Conservation (phyloP, 2,329 filamentous ascomycete species). For the Furcasterigmium furcatum region DNA sequence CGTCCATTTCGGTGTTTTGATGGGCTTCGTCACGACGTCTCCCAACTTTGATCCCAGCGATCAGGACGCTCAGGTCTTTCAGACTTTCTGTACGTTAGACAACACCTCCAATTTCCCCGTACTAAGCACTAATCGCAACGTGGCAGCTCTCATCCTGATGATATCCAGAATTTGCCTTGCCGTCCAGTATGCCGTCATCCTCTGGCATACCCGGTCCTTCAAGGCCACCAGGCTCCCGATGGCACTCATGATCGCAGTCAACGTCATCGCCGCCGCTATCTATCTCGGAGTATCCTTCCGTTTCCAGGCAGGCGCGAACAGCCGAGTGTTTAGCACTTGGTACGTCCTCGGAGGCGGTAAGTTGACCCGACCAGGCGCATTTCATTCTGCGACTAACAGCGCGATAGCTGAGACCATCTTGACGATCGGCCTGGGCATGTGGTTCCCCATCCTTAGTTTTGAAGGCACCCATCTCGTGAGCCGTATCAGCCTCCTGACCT, state of each 20-base stretch:
- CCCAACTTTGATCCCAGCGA: conserved; percentile 36
- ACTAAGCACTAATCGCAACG: no score
- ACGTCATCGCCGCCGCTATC: conserved; percentile 28
- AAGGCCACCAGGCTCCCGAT: conserved; percentile 30
- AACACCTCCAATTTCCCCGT: no score
- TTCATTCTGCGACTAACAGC: not conserved
- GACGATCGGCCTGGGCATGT: conserved; percentile 49
- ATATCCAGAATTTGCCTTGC: conserved; percentile 50
- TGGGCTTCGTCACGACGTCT: conserved; percentile 61
- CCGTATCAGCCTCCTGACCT: conserved; percentile 59
- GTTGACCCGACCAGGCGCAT: not conserved
- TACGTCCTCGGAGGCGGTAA: conserved; percentile 44
- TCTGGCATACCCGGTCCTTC: conserved; percentile 38
- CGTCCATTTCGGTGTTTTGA: conserved; percentile 60
- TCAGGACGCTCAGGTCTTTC: conserved; percentile 33
- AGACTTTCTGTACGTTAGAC: conserved; percentile 35
- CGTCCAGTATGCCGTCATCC: conserved; percentile 48
- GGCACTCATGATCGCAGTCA: conserved; percentile 28
- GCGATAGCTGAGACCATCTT: conserved; percentile 42
- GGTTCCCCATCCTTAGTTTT: conserved; percentile 56
- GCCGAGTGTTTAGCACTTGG: conserved; percentile 38
- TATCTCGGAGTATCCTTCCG: conserved; percentile 39
- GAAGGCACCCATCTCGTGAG: conserved; percentile 61
- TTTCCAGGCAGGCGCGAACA: conserved; percentile 27
- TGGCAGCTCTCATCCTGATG: conserved; percentile 44